Evolutionary conservation across 23 red algal genomes (phyloP), one percentile per base, ranked within the genome.

Genomic region (Gracilaria domingensis): DNA sequence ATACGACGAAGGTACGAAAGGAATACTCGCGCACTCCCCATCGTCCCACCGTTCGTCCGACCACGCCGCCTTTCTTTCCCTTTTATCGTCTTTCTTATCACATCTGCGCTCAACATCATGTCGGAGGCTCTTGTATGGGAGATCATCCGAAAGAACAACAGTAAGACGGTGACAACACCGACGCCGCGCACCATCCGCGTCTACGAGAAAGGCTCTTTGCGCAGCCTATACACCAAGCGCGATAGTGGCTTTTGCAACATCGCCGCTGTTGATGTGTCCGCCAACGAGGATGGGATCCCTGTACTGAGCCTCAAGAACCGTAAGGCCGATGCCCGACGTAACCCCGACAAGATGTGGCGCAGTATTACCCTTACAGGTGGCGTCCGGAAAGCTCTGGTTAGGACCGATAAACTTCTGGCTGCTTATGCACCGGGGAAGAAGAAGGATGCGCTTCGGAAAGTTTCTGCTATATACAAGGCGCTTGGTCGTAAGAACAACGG

Each of bases 311-410:
- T 92, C 26, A 83, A 84, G 48, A 92, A 92, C 71, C 69, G 59
- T 30, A 84, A 83, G 11, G 18, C 59, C 30, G 89, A 83, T 30
- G 42, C 50, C 17, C 24, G 66, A 53, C 89, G 89, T 47, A 66
- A 72, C 21, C 89, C 89, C 25, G 89, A 92, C 79, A 92, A 83
- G 65, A 83, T 92, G 89, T 92, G 89, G 89, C 58, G 29, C 51
- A 62, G 50, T 12, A 65, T 84, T 33, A 92, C 89, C n/a, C 78
- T 92, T 25, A 47, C 23, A 3, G 89, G 79, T 65, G 89, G 89
- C 69, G 89, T 84, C 37, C 30, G 89, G 25, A 84, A 76, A 66
- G 89, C 89, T 0, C 24, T 84, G 60, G 40, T 79, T 54, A 83
- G 40, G 25, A 84, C 89, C 28, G 89, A 92, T 42, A 65, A 71